Evolutionary conservation across 2,329 filamentous ascomycete species (phyloP), one percentile per base, ranked within the genome.

Genomic region (Fusarium sarcochroum): DNA sequence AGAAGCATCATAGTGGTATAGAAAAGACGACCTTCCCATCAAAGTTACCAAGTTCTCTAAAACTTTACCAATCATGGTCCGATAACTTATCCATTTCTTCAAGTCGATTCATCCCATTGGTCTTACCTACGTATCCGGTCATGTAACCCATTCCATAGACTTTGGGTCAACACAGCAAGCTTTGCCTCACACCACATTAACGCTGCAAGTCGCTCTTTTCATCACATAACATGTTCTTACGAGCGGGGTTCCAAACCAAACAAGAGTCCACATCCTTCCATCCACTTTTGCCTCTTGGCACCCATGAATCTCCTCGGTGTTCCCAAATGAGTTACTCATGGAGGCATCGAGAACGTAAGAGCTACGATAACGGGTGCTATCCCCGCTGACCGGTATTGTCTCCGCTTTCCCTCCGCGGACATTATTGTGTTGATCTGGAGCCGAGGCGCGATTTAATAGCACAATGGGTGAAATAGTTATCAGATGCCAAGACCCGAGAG

Each of bases 51-150:
- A 37, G 5, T 13, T 3, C 11, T 25, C 6, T 7, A 21, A 4
- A n/a, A 34, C 17, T 17, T 56, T 51, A 32, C 27, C 25, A 61
- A 48, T 32, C 45, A 46, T 21, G 18, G 40, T 35, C 13, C 46
- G 25, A 27, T n/a, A 48, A 15, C 51, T 47, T 51, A 51, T 56
- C 27, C 23, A 38, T 32, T 20, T 20, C 51, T 30, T 3, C 10
- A 11, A 30, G 15, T 27, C 38, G 21, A 21, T 17, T 34, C 48
- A 45, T 27, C 3, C 21, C 8, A 42, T 32, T 41, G 25, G 34
- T 35, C 27, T 47, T 23, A 40, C 11, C 9, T 41, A 17, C 20
- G 6, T 23, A 8, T n/a, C 40, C 20, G 15, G 40, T 41, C 20
- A 23, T 7, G 20, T 41, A 15, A 34, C 18, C 18, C 46, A 56